Evolutionary conservation across 768 basidiomycete species (phyloP).

Genomic region (Sistotremastrum suecicum): DNA sequence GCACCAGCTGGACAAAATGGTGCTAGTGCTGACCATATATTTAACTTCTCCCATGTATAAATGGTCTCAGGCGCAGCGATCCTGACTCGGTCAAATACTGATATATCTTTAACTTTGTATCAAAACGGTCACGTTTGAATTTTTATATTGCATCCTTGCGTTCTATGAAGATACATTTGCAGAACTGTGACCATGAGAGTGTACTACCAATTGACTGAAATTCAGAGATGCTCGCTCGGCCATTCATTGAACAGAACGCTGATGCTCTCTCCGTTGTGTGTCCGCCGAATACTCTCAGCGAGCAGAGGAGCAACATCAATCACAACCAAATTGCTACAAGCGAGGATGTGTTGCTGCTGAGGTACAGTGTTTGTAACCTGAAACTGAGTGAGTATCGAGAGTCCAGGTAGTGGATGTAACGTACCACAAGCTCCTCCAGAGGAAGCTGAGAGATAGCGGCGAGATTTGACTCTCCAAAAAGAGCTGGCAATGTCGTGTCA

Average conservation of each 20-base stretch:
- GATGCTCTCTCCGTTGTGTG: constrained; percentile 90
- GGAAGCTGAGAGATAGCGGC: constrained; percentile 53
- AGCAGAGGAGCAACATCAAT: constrained; percentile 88
- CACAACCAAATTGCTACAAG: constrained; percentile 65
- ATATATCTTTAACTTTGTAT: too few relatives aligned
- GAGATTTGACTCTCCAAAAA: constrained; percentile 69
- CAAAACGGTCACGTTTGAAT: too few relatives aligned
- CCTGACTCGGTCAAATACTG: too few relatives aligned
- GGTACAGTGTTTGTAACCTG: constrained; percentile 95
- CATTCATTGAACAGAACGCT: constrained; percentile 79
- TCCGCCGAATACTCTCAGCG: constrained; percentile 90
- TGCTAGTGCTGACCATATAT: too few relatives aligned
- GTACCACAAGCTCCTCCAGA: constrained; percentile 73
- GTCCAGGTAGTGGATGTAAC: background rate
- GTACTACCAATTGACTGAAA: too few relatives aligned
- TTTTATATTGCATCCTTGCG: too few relatives aligned
- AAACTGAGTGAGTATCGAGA: constrained; percentile 1
- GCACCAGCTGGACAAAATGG: too few relatives aligned
- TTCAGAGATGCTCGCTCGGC: constrained; percentile 17
- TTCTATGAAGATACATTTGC: too few relatives aligned
- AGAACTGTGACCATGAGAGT: too few relatives aligned
- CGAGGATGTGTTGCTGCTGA: constrained; percentile 50
- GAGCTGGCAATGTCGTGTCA: constrained; percentile 29
- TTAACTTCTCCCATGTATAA: too few relatives aligned
- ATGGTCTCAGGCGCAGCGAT: too few relatives aligned